These are phyloP conservation scores for Eimeria necatrix DNA, from an alignment of 169 alveolate genomes.

Conservation along the genomic window DNA sequence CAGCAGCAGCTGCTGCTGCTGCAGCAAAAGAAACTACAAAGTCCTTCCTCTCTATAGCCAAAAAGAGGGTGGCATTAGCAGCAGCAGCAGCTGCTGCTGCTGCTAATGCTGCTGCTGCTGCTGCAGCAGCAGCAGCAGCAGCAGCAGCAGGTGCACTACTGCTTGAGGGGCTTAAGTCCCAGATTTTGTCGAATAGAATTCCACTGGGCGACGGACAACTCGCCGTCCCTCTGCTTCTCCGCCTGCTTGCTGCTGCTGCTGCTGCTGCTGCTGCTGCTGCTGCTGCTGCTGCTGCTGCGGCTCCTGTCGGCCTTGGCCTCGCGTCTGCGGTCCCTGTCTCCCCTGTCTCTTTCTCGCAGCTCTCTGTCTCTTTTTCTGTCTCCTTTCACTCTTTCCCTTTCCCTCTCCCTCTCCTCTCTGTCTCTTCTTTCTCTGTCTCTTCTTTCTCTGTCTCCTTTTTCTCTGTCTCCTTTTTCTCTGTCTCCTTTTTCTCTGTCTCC, in stretches of 20 bases:
- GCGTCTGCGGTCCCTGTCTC: background rate
- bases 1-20: no score
- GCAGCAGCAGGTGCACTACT: no score
- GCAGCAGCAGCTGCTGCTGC: no score
- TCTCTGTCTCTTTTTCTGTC: no score
- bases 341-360: slow-evolving; percentile 42
- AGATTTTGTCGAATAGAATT: slow-evolving; percentile 86
- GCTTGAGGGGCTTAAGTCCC: slow-evolving; percentile 90
- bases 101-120: no score
- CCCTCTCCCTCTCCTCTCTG: slow-evolving; percentile 12
- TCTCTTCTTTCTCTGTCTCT: background rate
- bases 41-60: no score
- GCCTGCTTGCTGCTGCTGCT: background rate
- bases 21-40: no score
- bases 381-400: slow-evolving; percentile 60
- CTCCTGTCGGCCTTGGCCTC: background rate
- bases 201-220: slow-evolving; percentile 88
- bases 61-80: no score
- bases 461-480: no score
- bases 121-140: no score
- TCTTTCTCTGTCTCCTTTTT: background rate
- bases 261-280: background rate
- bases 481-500: no score
- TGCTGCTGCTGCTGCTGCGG: background rate
- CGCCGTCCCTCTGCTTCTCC: slow-evolving; percentile 72